Conservation (phyloP, 2,329 filamentous ascomycete genomes). For the Aureobasidium sp. region DNA sequence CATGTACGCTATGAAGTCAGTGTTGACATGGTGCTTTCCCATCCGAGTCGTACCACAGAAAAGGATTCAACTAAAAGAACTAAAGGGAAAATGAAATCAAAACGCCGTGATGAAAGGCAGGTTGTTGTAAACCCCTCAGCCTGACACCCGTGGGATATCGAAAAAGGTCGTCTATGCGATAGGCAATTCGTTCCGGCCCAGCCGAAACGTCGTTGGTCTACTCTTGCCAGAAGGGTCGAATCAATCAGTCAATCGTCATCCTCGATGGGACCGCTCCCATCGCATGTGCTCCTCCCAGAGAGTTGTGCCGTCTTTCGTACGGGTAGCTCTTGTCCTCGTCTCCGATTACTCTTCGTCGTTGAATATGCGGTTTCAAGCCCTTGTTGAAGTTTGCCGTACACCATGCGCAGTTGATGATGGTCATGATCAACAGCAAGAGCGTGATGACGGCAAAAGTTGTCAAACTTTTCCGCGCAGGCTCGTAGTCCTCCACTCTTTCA, state of each 20-base stretch:
- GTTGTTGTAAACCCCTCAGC: not conserved
- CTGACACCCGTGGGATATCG: conserved; percentile 10
- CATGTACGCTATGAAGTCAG: not conserved
- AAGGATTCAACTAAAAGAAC: not conserved
- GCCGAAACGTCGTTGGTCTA: conserved; percentile 8
- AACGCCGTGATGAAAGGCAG: conserved; percentile 3
- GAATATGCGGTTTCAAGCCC: conserved; percentile 80
- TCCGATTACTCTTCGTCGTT: conserved; percentile 44
- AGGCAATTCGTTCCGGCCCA: not conserved
- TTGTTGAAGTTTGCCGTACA: conserved; percentile 88
- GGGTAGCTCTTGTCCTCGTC: conserved; percentile 41
- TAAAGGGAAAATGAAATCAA: not conserved
- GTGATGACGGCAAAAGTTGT: conserved; percentile 94
- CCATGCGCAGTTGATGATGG: conserved; percentile 76
- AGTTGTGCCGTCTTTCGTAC: conserved; percentile 15
- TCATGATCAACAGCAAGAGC: conserved; percentile 77
- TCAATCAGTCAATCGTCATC: conserved; percentile 41
- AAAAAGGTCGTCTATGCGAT: conserved; percentile 2
- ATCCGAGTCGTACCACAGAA: not conserved
- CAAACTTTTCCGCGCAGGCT: conserved; percentile 72
- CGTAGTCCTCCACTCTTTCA: conserved; percentile 50
- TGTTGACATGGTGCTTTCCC: not conserved
- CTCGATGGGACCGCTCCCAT: conserved; percentile 23
- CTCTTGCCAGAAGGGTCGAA: not conserved
- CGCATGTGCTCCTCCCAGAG: conserved; percentile 18